A percentile compares a stretch with the other conserved stretches of the same genome.
These are phyloP conservation scores for Cymbopogon flexuosus DNA, from an alignment of 202 grass and related monocot species.

Conservation along the genomic window DNA sequence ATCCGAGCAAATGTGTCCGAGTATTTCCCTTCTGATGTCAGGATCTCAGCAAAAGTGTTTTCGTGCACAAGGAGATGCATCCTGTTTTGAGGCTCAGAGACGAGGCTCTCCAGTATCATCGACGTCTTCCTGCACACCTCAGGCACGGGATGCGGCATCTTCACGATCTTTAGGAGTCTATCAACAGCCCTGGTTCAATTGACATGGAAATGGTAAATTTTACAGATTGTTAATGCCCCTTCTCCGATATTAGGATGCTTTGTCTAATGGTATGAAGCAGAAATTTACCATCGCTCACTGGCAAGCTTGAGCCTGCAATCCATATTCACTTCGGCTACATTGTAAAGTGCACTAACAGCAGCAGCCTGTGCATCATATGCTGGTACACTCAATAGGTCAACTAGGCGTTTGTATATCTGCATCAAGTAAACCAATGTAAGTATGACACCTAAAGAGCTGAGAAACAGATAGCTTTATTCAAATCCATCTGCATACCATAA, in stretches of 20 bases:
- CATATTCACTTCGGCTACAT: conserved; percentile 90
- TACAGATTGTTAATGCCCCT: neutral
- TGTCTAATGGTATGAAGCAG: conserved; percentile 11
- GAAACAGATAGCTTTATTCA: conserved; percentile 13
- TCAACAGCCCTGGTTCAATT: conserved; percentile 77
- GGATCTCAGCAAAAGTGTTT: conserved; percentile 86
- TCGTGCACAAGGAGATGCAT: conserved; percentile 80
- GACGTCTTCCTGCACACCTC: conserved; percentile 93
- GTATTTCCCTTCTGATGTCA: conserved; percentile 73
- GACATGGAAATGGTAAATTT: conserved; percentile 9
- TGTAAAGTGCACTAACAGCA: conserved; percentile 88
- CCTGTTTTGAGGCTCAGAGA: conserved; percentile 84
- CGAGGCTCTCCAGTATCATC: conserved; percentile 87
- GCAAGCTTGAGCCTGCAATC: conserved; percentile 85
- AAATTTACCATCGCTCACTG: conserved; percentile 76
- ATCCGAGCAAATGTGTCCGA: conserved; percentile 87
- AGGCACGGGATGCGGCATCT: conserved; percentile 64
- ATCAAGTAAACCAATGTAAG: conserved; percentile 19
- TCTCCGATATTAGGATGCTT: neutral
- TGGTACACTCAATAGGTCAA: conserved; percentile 85
- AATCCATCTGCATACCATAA: conserved; percentile 18
- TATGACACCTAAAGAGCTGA: neutral
- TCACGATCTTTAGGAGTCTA: conserved; percentile 87
- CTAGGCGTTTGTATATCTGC: conserved; percentile 84
- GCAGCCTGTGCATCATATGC: conserved; percentile 88